These are phyloP conservation scores for Brasenia schreberi DNA, from an alignment of 164 flowering plant species.

Conservation along the genomic window DNA sequence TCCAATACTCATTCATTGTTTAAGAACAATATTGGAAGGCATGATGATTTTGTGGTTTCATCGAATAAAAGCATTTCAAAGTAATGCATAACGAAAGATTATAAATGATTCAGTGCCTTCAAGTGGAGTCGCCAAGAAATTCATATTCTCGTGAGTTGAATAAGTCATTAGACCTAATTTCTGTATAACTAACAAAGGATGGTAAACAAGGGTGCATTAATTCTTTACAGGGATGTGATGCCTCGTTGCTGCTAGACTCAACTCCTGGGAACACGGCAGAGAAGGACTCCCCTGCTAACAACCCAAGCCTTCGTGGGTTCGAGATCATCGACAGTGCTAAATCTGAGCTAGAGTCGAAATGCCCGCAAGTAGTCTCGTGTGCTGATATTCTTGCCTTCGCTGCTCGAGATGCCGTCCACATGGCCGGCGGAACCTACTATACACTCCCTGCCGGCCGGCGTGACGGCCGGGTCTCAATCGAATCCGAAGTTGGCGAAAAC, in stretches of 20 bases:
- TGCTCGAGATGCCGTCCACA: conserved; percentile 41
- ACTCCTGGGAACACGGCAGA: conserved; percentile 42
- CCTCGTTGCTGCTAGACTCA: conserved; percentile 43
- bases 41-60: no score
- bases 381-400: conserved; percentile 13
- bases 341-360: conserved; percentile 45
- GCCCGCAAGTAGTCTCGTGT: conserved; percentile 66
- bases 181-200: no score
- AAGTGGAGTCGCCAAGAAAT: no score
- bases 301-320: conserved; percentile 11
- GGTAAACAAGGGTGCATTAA: no score
- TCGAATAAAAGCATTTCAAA: no score
- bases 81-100: no score
- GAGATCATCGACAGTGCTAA: conserved; percentile 45
- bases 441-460: conserved; percentile 41
- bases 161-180: no score
- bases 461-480: conserved; percentile 34
- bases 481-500: conserved; percentile 20
- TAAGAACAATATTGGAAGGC: no score
- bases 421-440: conserved; percentile 66
- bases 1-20: no score
- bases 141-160: no score
- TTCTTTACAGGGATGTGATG: conserved; percentile 40
- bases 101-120: no score
- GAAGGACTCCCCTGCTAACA: conserved; percentile 51